These are phyloP conservation scores for Verticillium zaregamsianum DNA, from an alignment of 2,329 filamentous ascomycete genomes.

Conservation along the genomic window DNA sequence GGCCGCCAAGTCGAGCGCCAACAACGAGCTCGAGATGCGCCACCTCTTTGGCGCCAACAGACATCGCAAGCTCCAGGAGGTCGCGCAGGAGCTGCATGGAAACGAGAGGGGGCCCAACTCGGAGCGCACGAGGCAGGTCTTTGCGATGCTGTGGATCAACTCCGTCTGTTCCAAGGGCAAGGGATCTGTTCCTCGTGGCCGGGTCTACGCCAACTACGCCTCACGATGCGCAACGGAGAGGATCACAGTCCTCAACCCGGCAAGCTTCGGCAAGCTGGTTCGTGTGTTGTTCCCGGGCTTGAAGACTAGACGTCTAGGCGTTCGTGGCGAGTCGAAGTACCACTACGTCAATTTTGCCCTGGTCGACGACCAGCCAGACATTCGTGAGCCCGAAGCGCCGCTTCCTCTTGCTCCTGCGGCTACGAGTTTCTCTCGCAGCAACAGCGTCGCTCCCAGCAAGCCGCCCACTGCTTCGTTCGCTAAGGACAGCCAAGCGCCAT, in stretches of 20 bases:
- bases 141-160: constrained; percentile 85
- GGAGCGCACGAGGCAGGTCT: constrained; percentile 78
- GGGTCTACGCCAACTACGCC: constrained; percentile 94
- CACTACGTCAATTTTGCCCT: constrained; percentile 76
- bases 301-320: constrained; percentile 85
- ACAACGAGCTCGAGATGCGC: constrained; percentile 77
- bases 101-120: constrained; percentile 78
- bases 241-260: constrained; percentile 92
- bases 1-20: constrained; percentile 65
- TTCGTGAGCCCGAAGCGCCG: constrained; percentile 39
- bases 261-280: constrained; percentile 96
- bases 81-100: constrained; percentile 71
- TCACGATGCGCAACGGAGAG: constrained; percentile 88
- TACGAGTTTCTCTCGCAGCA: constrained; percentile 40
- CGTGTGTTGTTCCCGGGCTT: constrained; percentile 94
- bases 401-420: constrained; percentile 48
- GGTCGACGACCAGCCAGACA: constrained; percentile 50
- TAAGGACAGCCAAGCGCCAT: constrained; percentile 23
- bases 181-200: constrained; percentile 83
- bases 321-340: constrained; percentile 96
- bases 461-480: background rate
- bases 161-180: constrained; percentile 69
- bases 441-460: constrained; percentile 36
- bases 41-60: constrained; percentile 69
- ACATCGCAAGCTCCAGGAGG: constrained; percentile 63